Evolutionary conservation across 192 early-diverging fungal genomes (phyloP).

Genomic region (Kappamyces sp.): DNA sequence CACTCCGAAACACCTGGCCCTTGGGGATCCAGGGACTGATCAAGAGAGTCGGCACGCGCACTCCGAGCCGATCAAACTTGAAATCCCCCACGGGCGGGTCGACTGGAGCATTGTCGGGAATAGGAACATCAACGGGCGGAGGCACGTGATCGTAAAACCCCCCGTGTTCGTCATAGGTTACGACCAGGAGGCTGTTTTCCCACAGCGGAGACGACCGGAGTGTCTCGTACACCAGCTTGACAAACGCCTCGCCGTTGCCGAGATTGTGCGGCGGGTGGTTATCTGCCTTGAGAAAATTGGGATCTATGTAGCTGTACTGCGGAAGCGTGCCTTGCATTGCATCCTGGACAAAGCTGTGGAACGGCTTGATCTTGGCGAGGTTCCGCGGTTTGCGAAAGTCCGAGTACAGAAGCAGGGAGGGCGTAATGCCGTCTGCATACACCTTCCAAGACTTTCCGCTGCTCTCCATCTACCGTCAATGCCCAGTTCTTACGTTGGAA

Average conservation of each 20-base stretch:
- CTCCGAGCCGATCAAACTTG: slow-evolving; percentile 42
- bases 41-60: slow-evolving; percentile 44
- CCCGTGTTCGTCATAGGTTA: slow-evolving; percentile 51
- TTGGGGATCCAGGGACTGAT: slow-evolving; percentile 37
- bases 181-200: slow-evolving; percentile 35
- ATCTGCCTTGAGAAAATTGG: neutral
- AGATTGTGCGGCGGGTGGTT: slow-evolving; percentile 18
- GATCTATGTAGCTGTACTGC: neutral
- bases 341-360: neutral
- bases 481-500: neutral
- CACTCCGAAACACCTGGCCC: slow-evolving; percentile 26
- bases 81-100: slow-evolving; percentile 11
- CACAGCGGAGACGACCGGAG: slow-evolving; percentile 39
- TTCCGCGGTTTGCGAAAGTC: slow-evolving; percentile 2
- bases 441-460: neutral
- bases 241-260: slow-evolving; percentile 21
- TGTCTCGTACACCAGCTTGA: slow-evolving; percentile 44
- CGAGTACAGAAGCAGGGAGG: slow-evolving; percentile 17
- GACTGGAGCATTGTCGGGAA: slow-evolving; percentile 27
- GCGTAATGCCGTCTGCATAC: slow-evolving; percentile 8
- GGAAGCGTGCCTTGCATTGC: slow-evolving; percentile 6
- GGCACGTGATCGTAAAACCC: slow-evolving; percentile 44
- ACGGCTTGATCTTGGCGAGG: slow-evolving; percentile 20
- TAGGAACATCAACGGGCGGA: slow-evolving; percentile 39
- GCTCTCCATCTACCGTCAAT: neutral